Evolutionary conservation across 768 basidiomycete species (phyloP).

Genomic region (Hypholoma sublateritium): DNA sequence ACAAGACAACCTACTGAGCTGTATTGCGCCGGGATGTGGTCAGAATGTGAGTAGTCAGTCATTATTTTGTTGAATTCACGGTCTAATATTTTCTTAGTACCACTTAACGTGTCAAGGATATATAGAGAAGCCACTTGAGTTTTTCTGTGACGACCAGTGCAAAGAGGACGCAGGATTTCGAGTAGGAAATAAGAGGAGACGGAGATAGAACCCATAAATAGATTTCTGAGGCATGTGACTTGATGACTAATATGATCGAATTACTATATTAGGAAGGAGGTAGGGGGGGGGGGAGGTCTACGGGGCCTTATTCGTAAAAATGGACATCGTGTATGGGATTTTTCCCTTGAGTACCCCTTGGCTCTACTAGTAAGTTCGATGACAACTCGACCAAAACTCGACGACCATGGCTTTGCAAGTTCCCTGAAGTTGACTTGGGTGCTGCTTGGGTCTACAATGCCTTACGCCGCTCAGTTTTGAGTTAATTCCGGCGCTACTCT

Average conservation of each 20-base stretch:
- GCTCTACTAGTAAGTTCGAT: too few relatives aligned
- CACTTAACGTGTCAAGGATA: slow-evolving; percentile 14
- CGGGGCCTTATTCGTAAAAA: slow-evolving; percentile 1
- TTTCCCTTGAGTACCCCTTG: not conserved
- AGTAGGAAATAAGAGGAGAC: slow-evolving; percentile 5
- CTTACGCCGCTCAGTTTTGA: too few relatives aligned
- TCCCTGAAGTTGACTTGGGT: too few relatives aligned
- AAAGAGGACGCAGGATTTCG: slow-evolving; percentile 11
- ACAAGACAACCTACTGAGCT: slow-evolving; percentile 4
- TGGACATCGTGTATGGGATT: not conserved
- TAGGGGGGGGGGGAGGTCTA: slow-evolving; percentile 3
- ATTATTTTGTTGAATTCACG: not conserved
- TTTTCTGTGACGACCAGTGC: slow-evolving; percentile 17
- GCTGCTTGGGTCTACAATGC: too few relatives aligned
- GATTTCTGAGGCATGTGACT: not conserved
- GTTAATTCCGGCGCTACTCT: too few relatives aligned
- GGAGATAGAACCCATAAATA: not conserved
- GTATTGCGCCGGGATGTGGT: slow-evolving; percentile 14
- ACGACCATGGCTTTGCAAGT: too few relatives aligned
- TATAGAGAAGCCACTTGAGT: slow-evolving; percentile 9
- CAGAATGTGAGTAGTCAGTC: slow-evolving; percentile 11
- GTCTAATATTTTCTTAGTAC: slow-evolving; percentile 6
- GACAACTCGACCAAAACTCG: too few relatives aligned
- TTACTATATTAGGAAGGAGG: not conserved
- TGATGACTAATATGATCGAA: not conserved